Evolutionary conservation across 257 asterid genomes (phyloP).

Genomic region (Solanum pinnatisectum): DNA sequence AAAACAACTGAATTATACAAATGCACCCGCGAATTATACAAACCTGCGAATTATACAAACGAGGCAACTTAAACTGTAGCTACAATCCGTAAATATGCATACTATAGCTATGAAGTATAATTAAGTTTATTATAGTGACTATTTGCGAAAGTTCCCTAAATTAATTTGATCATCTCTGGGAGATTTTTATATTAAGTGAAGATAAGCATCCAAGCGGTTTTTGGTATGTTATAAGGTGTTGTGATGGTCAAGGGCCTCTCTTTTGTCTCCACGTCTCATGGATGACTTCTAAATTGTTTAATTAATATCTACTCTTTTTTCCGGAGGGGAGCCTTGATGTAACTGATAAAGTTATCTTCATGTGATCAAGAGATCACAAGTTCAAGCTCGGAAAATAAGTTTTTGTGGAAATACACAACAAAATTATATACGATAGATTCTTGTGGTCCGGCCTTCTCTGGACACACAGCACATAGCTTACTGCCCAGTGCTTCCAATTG

Average conservation of each 20-base stretch:
- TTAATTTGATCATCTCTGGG: background rate
- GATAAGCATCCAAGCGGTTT: background rate
- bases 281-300: background rate
- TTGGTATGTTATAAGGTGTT: background rate
- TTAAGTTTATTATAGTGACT: too few species aligned
- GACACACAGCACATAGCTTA: background rate
- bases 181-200: background rate
- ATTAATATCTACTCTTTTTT: background rate
- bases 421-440: too few species aligned
- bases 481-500: background rate
- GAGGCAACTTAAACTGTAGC: too few species aligned
- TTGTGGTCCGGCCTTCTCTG: background rate
- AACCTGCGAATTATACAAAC: too few species aligned
- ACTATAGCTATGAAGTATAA: too few species aligned
- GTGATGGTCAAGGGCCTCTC: background rate
- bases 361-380: background rate
- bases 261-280: background rate
- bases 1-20: too few species aligned
- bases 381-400: too few species aligned
- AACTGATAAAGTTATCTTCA: too few species aligned
- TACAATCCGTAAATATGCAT: too few species aligned
- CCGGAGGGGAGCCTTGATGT: accelerated
- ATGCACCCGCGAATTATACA: too few species aligned
- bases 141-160: too few species aligned
- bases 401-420: too few species aligned